Percentiles rank a stretch among this genome's conserved stretches.
phyloP scores from a whole-genome alignment of 1,284 basidiomycete species.

The Sanghuangporus weigelae region DNA sequence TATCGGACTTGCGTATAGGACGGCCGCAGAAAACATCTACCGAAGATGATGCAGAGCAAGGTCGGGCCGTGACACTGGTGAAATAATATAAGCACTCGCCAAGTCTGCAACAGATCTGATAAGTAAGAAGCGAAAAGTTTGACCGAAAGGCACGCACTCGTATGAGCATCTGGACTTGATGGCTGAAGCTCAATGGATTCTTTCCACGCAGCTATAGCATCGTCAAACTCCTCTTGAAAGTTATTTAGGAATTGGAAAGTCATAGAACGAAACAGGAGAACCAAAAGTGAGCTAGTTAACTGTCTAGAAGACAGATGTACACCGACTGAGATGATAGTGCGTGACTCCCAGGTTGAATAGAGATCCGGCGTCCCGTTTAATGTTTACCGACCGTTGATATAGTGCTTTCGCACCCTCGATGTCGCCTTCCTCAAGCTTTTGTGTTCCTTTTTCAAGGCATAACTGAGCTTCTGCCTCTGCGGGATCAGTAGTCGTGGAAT shows the following conservation, averaged over 20 bases:
- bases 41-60: constrained; percentile 85
- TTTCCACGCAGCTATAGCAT: constrained; percentile 84
- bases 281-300: constrained; percentile 14
- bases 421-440: constrained; percentile 87
- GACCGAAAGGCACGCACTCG: constrained; percentile 54
- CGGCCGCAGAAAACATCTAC: constrained; percentile 32
- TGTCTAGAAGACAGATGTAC: constrained; percentile 14
- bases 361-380: constrained; percentile 77
- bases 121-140: constrained; percentile 12
- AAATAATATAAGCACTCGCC: constrained; percentile 91
- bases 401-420: constrained; percentile 73
- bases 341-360: constrained; percentile 89
- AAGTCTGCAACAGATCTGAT: constrained; percentile 51
- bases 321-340: constrained; percentile 77
- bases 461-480: constrained; percentile 77
- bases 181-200: constrained; percentile 82
- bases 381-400: constrained; percentile 78
- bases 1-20: background rate
- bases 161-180: constrained; percentile 86
- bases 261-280: background rate
- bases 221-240: constrained; percentile 73
- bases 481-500: constrained; percentile 79
- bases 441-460: constrained; percentile 83
- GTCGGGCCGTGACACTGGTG: constrained; percentile 80
- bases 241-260: constrained; percentile 16